Evolutionary conservation across 805 yeast species (phyloP).

Genomic region (Aciculoconidium aculeatum): DNA sequence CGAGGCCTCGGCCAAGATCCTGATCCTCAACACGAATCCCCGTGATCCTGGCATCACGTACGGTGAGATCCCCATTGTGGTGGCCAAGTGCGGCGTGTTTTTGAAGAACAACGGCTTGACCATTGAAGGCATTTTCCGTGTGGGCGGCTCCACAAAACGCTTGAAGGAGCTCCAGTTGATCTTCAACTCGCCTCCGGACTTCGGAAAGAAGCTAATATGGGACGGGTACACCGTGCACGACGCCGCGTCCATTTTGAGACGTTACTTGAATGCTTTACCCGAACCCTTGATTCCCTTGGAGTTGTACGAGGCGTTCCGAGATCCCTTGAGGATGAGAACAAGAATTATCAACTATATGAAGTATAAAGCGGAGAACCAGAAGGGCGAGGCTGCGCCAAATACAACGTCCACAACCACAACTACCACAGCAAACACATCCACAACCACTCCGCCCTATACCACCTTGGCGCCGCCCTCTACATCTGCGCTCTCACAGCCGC

Average conservation of each 20-base stretch:
- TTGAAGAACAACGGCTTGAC: conserved; percentile 71
- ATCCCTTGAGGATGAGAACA: conserved; percentile 61
- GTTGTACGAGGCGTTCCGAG: conserved; percentile 71
- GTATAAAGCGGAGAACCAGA: conserved; percentile 44
- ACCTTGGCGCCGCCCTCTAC: neutral
- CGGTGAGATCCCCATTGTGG: conserved; percentile 86
- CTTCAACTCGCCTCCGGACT: conserved; percentile 84
- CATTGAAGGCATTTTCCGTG: conserved; percentile 88
- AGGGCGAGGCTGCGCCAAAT: conserved; percentile 1
- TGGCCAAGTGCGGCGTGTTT: conserved; percentile 91
- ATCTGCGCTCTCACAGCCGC: conserved; percentile 15
- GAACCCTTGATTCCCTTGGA: conserved; percentile 86
- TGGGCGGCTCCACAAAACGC: conserved; percentile 86
- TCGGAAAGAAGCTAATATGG: conserved; percentile 86
- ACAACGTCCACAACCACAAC: conserved; percentile 1
- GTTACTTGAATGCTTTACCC: conserved; percentile 81
- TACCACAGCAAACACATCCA: conserved; percentile 7
- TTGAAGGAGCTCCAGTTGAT: conserved; percentile 78
- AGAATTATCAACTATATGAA: conserved; percentile 62
- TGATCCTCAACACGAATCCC: conserved; percentile 45
- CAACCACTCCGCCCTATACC: conserved; percentile 1
- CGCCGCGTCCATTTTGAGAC: conserved; percentile 83
- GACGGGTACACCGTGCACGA: conserved; percentile 94
- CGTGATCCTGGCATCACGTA: conserved; percentile 64
- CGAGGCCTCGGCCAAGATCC: conserved; percentile 73